Base-by-base conservation (phyloP, 805 yeast genomes). In the Zygoascus bituminiphila region DNA sequence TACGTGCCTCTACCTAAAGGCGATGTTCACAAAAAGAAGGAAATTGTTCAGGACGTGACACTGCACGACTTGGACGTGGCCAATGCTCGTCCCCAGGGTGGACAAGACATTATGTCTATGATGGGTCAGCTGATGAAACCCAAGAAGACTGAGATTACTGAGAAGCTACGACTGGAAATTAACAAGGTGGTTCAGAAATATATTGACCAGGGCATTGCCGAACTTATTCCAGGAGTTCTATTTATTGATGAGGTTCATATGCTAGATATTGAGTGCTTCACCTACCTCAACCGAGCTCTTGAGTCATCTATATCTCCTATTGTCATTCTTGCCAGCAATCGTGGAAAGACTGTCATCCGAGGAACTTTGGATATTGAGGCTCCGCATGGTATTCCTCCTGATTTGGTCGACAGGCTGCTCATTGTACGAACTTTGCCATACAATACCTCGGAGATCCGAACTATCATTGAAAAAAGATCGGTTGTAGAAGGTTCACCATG, bases 1-100 rank as follows among this genome's bases (percentile, higher is more conserved):
- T 93, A 93, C 67, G 98, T 93, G 20, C 96, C 98, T 39, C 76
- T 94, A 59, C 99, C 99, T 52, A 94, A 93, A 71, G 98, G 98
- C 47, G 99, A 93, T 67, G 95, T 93, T 41, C 98, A 93, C 72
- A 89, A 91, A 65, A 88, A 93, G 75, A 93, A 93, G 66, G 98
- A 93, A 68, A 88, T 91, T 59, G 95, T 93, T 19, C 99, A 93
- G 71, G 97, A 93, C 58, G 96, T 93, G 41, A 87, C 98, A 2
- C 75, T 93, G 58, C 97, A 93, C 65, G 99, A 93, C 66, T 75
- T 93, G 63, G 99, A 93, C 67, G 84, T 88, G 50, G 97, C 98
- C 44, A 93, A 93, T 64, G 89, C 98, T 1, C 79, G 93, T 60
- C 98, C 98, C 20, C 83, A 79, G 63, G 98, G 98, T 54, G 98